These are phyloP conservation scores for Berberis thunbergii DNA, from an alignment of 164 flowering plant species.

Conservation along the genomic window DNA sequence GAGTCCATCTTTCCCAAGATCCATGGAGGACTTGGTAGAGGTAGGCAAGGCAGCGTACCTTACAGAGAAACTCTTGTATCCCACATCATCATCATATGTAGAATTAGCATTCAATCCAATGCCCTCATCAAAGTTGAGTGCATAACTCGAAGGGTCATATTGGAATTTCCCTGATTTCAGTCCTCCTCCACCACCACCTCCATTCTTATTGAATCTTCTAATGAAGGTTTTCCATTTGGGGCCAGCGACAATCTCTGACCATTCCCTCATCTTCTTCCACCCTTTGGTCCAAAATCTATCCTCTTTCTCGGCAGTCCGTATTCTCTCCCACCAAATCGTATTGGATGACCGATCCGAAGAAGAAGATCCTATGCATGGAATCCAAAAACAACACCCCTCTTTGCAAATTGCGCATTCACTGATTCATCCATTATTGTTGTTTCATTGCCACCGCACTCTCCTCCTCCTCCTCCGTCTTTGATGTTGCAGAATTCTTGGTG, in stretches of 20 bases:
- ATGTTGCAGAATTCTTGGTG: too few relatives aligned
- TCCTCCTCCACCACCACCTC: not conserved
- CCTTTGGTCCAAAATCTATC: conserved; percentile 17
- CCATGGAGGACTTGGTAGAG: conserved; percentile 19
- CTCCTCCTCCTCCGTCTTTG: too few relatives aligned
- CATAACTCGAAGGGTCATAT: conserved; percentile 47
- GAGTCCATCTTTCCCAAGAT: conserved; percentile 19
- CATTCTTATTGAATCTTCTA: conserved; percentile 26
- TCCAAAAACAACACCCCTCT: conserved; percentile 31
- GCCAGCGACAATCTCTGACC: conserved; percentile 44
- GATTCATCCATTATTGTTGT: not conserved
- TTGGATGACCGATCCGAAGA: not conserved
- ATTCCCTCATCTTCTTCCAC: conserved; percentile 28
- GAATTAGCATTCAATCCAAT: conserved; percentile 12
- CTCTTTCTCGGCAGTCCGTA: conserved; percentile 15
- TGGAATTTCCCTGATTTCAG: conserved; percentile 23
- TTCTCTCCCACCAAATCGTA: conserved; percentile 26
- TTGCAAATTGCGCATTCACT: conserved; percentile 2
- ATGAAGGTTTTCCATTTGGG: conserved; percentile 55
- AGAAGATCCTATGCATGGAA: conserved; percentile 17
- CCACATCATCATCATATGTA: conserved; percentile 20
- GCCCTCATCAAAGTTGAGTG: conserved; percentile 47
- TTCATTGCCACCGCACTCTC: conserved; percentile 2
- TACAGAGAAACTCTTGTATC: conserved; percentile 19
- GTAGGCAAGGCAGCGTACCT: conserved; percentile 21